A percentile compares a stretch with the other conserved stretches of the same genome.
phyloP scores from a whole-genome alignment of 2,329 filamentous ascomycete species.

The Aspergillus pseudoviridinutans region DNA sequence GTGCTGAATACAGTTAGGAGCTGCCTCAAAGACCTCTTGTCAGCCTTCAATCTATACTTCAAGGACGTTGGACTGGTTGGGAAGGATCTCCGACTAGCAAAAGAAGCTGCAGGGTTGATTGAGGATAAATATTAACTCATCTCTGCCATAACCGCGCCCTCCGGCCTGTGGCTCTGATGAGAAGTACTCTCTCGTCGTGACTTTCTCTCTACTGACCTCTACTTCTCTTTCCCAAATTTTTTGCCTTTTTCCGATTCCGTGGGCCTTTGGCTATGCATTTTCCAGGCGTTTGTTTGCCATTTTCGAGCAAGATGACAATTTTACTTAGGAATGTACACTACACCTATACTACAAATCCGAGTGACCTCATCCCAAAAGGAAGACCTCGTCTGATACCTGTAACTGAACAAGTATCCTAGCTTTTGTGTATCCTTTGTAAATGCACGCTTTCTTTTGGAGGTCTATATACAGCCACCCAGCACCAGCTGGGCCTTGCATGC shows the following conservation, averaged over 20 bases:
- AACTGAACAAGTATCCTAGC: neutral
- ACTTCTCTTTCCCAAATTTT: conserved; percentile 7
- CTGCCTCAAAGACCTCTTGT: conserved; percentile 62
- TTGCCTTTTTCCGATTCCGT: neutral
- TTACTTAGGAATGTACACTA: neutral
- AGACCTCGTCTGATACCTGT: neutral
- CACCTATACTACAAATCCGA: neutral
- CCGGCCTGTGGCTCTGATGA: conserved; percentile 7
- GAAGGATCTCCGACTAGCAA: conserved; percentile 69
- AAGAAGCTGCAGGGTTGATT: conserved; percentile 51
- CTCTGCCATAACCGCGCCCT: neutral
- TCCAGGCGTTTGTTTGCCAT: conserved; percentile 18
- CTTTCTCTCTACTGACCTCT: neutral
- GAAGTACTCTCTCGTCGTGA: conserved; percentile 9
- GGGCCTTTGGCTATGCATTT: conserved; percentile 20
- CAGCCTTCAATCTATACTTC: conserved; percentile 71
- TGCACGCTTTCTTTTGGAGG: neutral
- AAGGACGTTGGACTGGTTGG: conserved; percentile 64
- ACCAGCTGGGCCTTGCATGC: neutral
- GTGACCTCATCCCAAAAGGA: neutral
- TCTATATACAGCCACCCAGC: neutral
- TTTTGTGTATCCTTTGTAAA: neutral
- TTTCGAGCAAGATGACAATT: neutral
- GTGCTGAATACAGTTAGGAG: conserved; percentile 62
- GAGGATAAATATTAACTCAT: conserved; percentile 12